Percentiles rank a stretch among this genome's conserved stretches.
These are phyloP conservation scores for Colletotrichum tropicale DNA, from an alignment of 2,329 filamentous ascomycete species.

Conservation along the genomic window DNA sequence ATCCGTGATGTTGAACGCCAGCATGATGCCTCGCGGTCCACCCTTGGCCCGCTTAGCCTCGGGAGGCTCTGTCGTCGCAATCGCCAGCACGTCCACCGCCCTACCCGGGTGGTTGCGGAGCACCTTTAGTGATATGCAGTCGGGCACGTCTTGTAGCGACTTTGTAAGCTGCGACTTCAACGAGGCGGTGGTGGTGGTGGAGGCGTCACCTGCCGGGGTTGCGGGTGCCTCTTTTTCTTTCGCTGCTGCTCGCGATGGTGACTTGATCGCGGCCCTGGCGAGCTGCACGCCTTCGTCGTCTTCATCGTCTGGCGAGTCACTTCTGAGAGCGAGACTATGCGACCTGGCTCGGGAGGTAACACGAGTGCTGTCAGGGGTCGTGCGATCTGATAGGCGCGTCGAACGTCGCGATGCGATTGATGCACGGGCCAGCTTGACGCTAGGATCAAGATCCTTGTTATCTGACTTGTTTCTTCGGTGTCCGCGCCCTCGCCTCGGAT, in stretches of 20 bases:
- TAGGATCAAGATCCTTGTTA: constrained; percentile 19
- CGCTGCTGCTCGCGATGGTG: constrained; percentile 25
- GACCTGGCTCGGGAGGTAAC: constrained; percentile 31
- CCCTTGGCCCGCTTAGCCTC: constrained; percentile 59
- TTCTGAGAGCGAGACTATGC: constrained; percentile 26
- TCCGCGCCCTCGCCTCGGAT: constrained; percentile 13
- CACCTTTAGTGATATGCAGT: constrained; percentile 56
- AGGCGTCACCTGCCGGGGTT: not conserved
- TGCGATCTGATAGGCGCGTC: constrained; percentile 19
- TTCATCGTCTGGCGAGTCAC: constrained; percentile 23
- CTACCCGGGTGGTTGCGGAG: constrained; percentile 55
- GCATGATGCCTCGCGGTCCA: constrained; percentile 63
- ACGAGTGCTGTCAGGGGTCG: constrained; percentile 20
- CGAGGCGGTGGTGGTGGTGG: constrained; percentile 2
- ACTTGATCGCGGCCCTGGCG: constrained; percentile 33
- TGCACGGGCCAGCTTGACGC: constrained; percentile 16
- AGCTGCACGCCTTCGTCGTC: constrained; percentile 31
- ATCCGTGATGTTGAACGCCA: constrained; percentile 63
- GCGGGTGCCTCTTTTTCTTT: not conserved
- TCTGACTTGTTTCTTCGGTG: constrained; percentile 16
- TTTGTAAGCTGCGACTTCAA: constrained; percentile 52
- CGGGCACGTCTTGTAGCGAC: constrained; percentile 53
- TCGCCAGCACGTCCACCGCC: constrained; percentile 57
- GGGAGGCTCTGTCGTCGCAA: constrained; percentile 56
- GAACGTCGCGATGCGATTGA: constrained; percentile 21